Evolutionary conservation across 73 alveolate genomes (phyloP).

Genomic region (Symbiodinium pilosum): DNA sequence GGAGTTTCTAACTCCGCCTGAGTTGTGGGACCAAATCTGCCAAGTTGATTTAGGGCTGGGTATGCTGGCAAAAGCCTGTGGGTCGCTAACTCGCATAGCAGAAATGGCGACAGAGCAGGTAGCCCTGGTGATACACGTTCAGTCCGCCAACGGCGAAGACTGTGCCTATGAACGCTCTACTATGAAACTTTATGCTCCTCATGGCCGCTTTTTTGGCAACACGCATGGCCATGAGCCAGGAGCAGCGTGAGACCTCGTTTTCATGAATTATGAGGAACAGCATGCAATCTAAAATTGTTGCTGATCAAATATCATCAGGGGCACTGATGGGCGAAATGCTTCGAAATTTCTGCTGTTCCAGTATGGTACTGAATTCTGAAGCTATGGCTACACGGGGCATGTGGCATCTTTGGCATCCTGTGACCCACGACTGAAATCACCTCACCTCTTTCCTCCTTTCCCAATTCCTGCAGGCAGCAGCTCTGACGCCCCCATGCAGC

Average conservation of each 20-base stretch:
- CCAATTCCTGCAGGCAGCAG: neutral
- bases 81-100: no score
- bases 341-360: neutral
- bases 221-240: constrained; percentile 10
- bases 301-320: neutral
- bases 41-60: no score
- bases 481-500: neutral
- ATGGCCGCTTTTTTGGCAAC: neutral
- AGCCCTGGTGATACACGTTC: no score
- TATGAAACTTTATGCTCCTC: neutral
- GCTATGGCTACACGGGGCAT: neutral
- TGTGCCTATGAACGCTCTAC: neutral
- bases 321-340: neutral
- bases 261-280: neutral
- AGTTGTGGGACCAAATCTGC: no score
- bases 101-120: no score
- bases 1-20: no score
- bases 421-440: neutral
- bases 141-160: neutral
- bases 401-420: neutral
- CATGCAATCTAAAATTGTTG: neutral
- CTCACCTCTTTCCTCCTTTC: neutral
- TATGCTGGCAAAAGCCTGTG: no score
- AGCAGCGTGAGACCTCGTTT: neutral
- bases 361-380: neutral